A percentile compares a stretch with the other conserved stretches of the same genome.
Evolutionary conservation across 176 grass and related monocot genomes (phyloP).

Genomic region (Avena atlantica): DNA sequence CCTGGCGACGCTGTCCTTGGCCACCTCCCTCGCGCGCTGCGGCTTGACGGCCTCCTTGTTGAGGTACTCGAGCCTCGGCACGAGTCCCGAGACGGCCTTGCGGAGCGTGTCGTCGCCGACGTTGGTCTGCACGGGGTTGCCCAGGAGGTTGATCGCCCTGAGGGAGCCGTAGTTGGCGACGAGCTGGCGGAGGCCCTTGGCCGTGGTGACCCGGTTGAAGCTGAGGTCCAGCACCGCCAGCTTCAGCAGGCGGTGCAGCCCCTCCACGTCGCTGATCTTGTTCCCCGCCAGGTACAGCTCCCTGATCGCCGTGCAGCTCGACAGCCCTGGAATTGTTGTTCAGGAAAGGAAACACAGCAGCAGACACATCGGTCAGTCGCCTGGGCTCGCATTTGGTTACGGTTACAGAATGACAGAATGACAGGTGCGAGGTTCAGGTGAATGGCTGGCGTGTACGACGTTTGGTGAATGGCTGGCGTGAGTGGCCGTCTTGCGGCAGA

Average conservation of each 20-base stretch:
- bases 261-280: constrained; percentile 92
- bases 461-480: not conserved
- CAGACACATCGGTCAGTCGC: not conserved
- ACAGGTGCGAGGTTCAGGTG: not conserved
- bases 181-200: constrained; percentile 82
- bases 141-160: constrained; percentile 71
- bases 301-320: constrained; percentile 76
- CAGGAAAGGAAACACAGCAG: not conserved
- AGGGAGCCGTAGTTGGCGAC: constrained; percentile 95
- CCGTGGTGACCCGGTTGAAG: constrained; percentile 82
- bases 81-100: constrained; percentile 60
- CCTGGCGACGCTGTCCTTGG: constrained; percentile 73
- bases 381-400: not conserved
- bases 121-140: constrained; percentile 81
- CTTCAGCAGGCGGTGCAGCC: constrained; percentile 88
- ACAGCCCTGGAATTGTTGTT: constrained; percentile 51
- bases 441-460: too few relatives aligned
- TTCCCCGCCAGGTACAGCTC: constrained; percentile 95
- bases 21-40: constrained; percentile 65
- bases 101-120: constrained; percentile 82
- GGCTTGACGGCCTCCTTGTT: constrained; percentile 80
- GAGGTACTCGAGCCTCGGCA: constrained; percentile 76
- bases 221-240: constrained; percentile 79
- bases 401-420: not conserved
- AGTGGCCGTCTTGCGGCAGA: not conserved